Evolutionary conservation across 441 rosid genomes (phyloP).

Genomic region (Omphalea diandra): DNA sequence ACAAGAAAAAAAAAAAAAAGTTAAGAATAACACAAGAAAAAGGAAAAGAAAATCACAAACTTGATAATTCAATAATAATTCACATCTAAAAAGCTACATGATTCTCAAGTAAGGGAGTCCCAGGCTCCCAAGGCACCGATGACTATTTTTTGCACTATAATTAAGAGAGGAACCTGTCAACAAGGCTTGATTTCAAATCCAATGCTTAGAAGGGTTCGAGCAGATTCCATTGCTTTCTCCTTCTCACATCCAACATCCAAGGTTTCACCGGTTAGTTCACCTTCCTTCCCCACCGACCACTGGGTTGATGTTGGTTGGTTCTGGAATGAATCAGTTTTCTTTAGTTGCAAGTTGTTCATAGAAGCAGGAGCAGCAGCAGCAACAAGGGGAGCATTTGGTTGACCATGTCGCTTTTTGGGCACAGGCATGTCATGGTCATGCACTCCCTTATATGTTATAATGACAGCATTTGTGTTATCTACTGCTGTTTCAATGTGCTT

Average conservation of each 20-base stretch:
- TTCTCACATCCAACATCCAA: constrained; percentile 58
- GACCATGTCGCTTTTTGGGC: constrained; percentile 86
- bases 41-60: constrained; percentile 26
- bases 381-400: constrained; percentile 68
- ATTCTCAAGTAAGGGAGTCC: constrained; percentile 16
- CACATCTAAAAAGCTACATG: constrained; percentile 21
- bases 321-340: constrained; percentile 36
- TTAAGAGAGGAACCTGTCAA: constrained; percentile 29
- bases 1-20: neutral
- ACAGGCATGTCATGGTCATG: constrained; percentile 98
- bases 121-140: neutral
- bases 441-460: constrained; percentile 83
- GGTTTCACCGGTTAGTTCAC: constrained; percentile 59
- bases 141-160: neutral
- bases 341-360: constrained; percentile 41
- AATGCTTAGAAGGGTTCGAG: constrained; percentile 86
- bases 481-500: constrained; percentile 83
- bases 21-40: neutral
- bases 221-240: constrained; percentile 91
- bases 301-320: constrained; percentile 46
- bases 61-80: constrained; percentile 20
- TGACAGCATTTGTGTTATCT: constrained; percentile 56
- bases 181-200: constrained; percentile 96
- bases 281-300: constrained; percentile 52
- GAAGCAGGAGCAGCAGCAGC: constrained; percentile 81